Percentiles rank a stretch among this genome's conserved stretches.
Conservation (phyloP, 1,284 basidiomycete genomes). For the Singerocomus inundabilis region DNA sequence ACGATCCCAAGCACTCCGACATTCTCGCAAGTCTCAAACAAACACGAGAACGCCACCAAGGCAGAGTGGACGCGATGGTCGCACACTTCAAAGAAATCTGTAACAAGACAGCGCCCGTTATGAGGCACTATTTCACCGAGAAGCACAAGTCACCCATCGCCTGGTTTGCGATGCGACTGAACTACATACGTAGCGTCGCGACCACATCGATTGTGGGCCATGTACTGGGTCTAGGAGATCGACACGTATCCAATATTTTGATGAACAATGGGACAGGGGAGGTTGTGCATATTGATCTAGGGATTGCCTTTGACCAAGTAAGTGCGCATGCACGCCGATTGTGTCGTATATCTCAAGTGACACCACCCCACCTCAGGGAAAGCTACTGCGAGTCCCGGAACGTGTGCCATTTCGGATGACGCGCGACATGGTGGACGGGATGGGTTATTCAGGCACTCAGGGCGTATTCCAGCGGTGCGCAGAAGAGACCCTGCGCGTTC, state of each 20-base stretch:
- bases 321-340: slow-evolving; percentile 17
- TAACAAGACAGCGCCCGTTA: slow-evolving; percentile 74
- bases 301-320: slow-evolving; percentile 95
- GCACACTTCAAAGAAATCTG: slow-evolving; percentile 54
- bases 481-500: slow-evolving; percentile 90
- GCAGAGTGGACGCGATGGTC: slow-evolving; percentile 39
- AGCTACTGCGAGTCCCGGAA: slow-evolving; percentile 80
- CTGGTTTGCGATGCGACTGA: slow-evolving; percentile 93
- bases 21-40: slow-evolving; percentile 21
- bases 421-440: slow-evolving; percentile 89
- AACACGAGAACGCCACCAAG: slow-evolving; percentile 31
- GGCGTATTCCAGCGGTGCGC: slow-evolving; percentile 95
- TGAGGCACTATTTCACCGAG: slow-evolving; percentile 94
- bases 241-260: slow-evolving; percentile 92
- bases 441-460: slow-evolving; percentile 88
- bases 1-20: slow-evolving; percentile 30
- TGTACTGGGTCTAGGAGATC: slow-evolving; percentile 89
- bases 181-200: slow-evolving; percentile 90
- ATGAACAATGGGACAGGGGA: slow-evolving; percentile 85
- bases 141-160: slow-evolving; percentile 82
- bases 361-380: slow-evolving; percentile 59
- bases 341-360: neutral
- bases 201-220: slow-evolving; percentile 95
- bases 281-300: slow-evolving; percentile 92
- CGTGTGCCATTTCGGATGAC: slow-evolving; percentile 95